phyloP scores from a whole-genome alignment of 306 rosid genomes.

The Cucurbita pepo region DNA sequence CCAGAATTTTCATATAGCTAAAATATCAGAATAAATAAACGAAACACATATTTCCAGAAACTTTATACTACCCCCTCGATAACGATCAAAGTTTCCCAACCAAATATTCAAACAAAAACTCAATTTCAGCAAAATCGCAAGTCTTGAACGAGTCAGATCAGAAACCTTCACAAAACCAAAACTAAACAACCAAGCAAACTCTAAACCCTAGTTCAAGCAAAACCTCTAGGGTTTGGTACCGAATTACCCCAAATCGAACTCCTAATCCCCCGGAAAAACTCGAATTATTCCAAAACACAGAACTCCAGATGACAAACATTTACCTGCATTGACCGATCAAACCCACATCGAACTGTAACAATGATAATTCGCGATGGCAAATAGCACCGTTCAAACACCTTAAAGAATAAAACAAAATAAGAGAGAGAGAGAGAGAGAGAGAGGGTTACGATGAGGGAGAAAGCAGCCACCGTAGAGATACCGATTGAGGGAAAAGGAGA shows the following conservation, averaged over 20 bases:
- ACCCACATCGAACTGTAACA: slow-evolving; percentile 15
- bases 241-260: slow-evolving; percentile 2
- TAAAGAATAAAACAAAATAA: not conserved
- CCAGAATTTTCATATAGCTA: not conserved
- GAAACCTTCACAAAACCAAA: slow-evolving; percentile 1
- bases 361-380: slow-evolving; percentile 4
- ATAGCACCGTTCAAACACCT: not conserved
- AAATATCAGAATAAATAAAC: not conserved
- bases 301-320: slow-evolving; percentile 3
- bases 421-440: slow-evolving; percentile 6
- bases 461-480: slow-evolving; percentile 18
- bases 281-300: slow-evolving; percentile 1
- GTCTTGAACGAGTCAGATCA: not conserved
- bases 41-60: not conserved
- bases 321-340: slow-evolving; percentile 59
- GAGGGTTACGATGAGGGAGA: not conserved
- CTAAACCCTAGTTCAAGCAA: slow-evolving; percentile 15
- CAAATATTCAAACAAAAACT: not conserved
- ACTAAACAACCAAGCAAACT: not conserved
- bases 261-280: not conserved
- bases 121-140: not conserved
- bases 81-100: not conserved
- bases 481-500: slow-evolving; percentile 6
- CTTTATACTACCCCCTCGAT: not conserved
- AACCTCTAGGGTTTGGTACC: slow-evolving; percentile 35